These are phyloP conservation scores for Rhodotorula babjevae DNA, from an alignment of 768 basidiomycete genomes.

Conservation along the genomic window DNA sequence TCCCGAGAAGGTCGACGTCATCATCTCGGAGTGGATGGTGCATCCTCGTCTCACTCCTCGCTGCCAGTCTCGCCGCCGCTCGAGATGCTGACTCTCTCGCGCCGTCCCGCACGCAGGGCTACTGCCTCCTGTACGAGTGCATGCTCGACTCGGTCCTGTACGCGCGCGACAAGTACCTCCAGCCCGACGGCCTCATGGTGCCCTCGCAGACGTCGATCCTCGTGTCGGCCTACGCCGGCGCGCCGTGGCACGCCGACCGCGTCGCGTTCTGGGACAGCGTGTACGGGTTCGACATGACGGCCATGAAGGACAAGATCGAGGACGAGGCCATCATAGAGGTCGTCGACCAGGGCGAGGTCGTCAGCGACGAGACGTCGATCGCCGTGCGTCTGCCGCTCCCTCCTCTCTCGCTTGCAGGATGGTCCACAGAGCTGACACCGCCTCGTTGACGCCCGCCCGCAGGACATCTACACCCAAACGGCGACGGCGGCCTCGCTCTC, in stretches of 20 bases:
- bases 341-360: slow-evolving; percentile 60
- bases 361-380: slow-evolving; percentile 61
- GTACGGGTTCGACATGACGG: slow-evolving; percentile 84
- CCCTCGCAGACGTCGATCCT: slow-evolving; percentile 84
- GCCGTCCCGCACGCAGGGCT: slow-evolving; percentile 45
- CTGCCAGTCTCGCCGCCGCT: no score
- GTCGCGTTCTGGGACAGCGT: slow-evolving; percentile 85
- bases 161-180: slow-evolving; percentile 71
- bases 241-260: slow-evolving; percentile 70
- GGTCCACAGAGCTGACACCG: no score
- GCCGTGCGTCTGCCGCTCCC: slow-evolving; percentile 55
- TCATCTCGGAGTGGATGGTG: slow-evolving; percentile 95
- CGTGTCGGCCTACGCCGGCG: slow-evolving; percentile 73
- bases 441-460: no score
- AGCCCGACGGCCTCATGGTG: slow-evolving; percentile 72
- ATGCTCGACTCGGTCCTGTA: slow-evolving; percentile 93
- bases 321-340: slow-evolving; percentile 81
- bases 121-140: slow-evolving; percentile 67
- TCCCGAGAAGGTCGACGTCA: slow-evolving; percentile 77
- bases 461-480: slow-evolving; percentile 72
- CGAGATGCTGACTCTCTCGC: background rate
- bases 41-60: slow-evolving; percentile 37
- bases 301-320: slow-evolving; percentile 70
- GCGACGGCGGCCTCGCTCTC: slow-evolving; percentile 68
- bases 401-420: no score